Evolutionary conservation across 129 eudicot genomes (phyloP).

Genomic region (Flaveria brownii): DNA sequence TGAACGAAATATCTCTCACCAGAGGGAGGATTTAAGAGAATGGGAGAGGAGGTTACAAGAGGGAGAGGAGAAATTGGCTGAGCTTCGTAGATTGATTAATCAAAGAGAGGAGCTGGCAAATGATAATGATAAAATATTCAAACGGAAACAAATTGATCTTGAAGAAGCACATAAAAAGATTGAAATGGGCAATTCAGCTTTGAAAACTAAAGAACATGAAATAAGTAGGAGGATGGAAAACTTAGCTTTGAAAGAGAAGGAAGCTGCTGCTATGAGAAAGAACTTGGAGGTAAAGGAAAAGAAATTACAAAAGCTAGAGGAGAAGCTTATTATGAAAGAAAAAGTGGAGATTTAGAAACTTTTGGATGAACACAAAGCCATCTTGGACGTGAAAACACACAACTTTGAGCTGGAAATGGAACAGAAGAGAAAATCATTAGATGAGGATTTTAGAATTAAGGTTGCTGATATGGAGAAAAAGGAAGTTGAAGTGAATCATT

Average conservation of each 20-base stretch:
- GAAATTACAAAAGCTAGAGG: constrained; percentile 61
- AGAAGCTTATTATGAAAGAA: constrained; percentile 68
- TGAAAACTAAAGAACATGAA: constrained; percentile 75
- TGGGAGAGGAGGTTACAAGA: constrained; percentile 91
- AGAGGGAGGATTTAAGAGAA: constrained; percentile 85
- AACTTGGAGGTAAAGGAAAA: constrained; percentile 70
- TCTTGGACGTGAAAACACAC: constrained; percentile 55
- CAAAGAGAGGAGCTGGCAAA: constrained; percentile 90
- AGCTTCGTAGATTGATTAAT: constrained; percentile 74
- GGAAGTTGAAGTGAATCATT: constrained; percentile 73
- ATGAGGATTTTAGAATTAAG: constrained; percentile 66
- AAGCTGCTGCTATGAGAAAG: constrained; percentile 54
- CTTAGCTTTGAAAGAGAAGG: constrained; percentile 76
- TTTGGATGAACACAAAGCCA: constrained; percentile 76
- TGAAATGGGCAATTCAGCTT: constrained; percentile 48
- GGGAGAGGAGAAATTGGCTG: constrained; percentile 89
- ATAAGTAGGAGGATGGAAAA: constrained; percentile 55
- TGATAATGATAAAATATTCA: constrained; percentile 65
- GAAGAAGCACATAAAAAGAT: constrained; percentile 66
- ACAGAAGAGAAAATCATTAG: constrained; percentile 61
- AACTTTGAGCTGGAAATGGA: constrained; percentile 85
- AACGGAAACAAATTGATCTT: constrained; percentile 74
- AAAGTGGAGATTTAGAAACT: constrained; percentile 82
- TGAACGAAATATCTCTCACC: constrained; percentile 57
- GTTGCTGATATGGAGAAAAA: constrained; percentile 66